Conservation (phyloP, 2,329 filamentous ascomycete genomes). For the Hysterium pulicare region DNA sequence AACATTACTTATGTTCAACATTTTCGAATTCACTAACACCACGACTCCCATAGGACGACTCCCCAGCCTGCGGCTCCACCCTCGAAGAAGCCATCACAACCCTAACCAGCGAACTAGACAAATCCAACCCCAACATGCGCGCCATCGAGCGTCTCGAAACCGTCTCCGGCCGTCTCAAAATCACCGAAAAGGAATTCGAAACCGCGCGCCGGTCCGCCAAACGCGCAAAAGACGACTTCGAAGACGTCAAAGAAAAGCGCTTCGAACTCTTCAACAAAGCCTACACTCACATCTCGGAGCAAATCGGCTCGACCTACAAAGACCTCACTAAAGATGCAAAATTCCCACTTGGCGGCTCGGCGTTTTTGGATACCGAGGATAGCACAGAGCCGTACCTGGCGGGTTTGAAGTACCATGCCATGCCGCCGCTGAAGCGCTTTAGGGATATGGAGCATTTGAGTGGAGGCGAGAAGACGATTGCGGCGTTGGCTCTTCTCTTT, state of each 20-base stretch:
- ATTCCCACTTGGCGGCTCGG: constrained; percentile 87
- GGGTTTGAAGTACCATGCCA: constrained; percentile 97
- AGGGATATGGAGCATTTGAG: constrained; percentile 98
- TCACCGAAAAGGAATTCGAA: constrained; percentile 86
- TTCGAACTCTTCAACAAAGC: constrained; percentile 93
- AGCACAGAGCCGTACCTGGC: constrained; percentile 94
- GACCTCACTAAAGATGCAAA: constrained; percentile 85
- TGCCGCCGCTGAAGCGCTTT: constrained; percentile 97
- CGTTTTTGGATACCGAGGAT: constrained; percentile 91
- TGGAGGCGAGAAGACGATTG: constrained; percentile 98
- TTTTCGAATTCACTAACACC: constrained; percentile 16
- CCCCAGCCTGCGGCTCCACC: constrained; percentile 67
- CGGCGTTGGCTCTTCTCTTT: constrained; percentile 90
- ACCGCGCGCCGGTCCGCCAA: constrained; percentile 73
- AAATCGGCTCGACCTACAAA: constrained; percentile 91
- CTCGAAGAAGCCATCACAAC: constrained; percentile 74
- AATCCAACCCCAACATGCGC: constrained; percentile 94
- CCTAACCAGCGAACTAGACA: constrained; percentile 78
- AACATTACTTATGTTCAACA: background rate
- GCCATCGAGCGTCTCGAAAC: constrained; percentile 87
- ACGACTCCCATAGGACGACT: constrained; percentile 54
- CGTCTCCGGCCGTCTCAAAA: constrained; percentile 76
- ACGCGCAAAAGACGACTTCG: constrained; percentile 77
- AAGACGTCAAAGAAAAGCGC: constrained; percentile 74
- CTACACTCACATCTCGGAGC: constrained; percentile 89